phyloP scores from a whole-genome alignment of 176 grass and related monocot genomes.

The Elymus sibiricus region DNA sequence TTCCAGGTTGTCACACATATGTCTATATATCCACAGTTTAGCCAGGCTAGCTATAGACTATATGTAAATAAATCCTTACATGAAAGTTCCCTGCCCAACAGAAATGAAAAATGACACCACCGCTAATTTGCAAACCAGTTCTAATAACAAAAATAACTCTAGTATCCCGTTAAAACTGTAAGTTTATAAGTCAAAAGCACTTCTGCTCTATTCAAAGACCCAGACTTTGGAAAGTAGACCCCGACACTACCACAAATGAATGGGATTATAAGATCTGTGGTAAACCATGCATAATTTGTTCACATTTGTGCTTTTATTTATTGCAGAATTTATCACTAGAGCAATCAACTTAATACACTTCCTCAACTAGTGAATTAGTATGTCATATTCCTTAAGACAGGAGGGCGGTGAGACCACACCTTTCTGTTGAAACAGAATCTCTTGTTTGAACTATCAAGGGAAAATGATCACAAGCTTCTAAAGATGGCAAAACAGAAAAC shows the following conservation, averaged over 20 bases:
- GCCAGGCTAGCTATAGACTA: background rate
- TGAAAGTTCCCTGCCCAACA: background rate
- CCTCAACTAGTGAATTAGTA: background rate
- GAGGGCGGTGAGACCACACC: background rate
- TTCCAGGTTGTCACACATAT: background rate
- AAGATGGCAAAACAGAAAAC: background rate
- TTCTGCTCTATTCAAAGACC: no score
- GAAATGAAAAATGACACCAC: background rate
- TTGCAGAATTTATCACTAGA: conserved; percentile 5
- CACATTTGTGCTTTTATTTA: background rate
- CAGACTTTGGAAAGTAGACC: background rate
- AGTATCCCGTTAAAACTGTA: background rate
- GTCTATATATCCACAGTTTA: background rate
- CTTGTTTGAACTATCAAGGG: background rate
- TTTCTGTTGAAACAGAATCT: background rate
- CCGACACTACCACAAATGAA: background rate
- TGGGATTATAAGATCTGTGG: background rate
- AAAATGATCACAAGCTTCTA: background rate
- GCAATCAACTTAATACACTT: conserved; percentile 14
- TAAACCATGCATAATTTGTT: background rate
- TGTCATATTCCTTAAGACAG: background rate
- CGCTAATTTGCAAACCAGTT: background rate
- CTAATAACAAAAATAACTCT: background rate
- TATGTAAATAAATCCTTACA: background rate
- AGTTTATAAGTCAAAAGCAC: background rate